Evolutionary conservation across 768 basidiomycete species (phyloP).

Genomic region (Termitomyces sp.): DNA sequence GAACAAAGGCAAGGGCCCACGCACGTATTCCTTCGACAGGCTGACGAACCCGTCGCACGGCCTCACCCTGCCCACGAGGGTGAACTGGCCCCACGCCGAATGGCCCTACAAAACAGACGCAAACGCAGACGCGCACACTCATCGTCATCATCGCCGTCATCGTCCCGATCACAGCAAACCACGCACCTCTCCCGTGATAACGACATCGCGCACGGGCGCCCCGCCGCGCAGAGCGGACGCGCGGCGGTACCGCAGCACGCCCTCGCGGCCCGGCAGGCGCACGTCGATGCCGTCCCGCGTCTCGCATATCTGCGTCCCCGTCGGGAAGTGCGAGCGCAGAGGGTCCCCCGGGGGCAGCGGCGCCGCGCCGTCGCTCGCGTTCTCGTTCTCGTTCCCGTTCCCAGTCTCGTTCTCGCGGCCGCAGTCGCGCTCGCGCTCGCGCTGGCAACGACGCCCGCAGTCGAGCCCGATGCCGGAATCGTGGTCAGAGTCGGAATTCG

Average conservation of each 20-base stretch:
- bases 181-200: slow-evolving; percentile 72
- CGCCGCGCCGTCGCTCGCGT: slow-evolving; percentile 19
- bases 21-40: slow-evolving; percentile 81
- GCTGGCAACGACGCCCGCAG: too few species aligned
- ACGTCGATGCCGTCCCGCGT: slow-evolving; percentile 41
- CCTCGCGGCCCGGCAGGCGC: slow-evolving; percentile 33
- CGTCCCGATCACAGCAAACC: too few species aligned
- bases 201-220: slow-evolving; percentile 46
- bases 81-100: slow-evolving; percentile 89
- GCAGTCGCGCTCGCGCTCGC: too few species aligned
- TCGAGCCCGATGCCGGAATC: slow-evolving; percentile 28
- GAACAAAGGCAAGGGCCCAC: too few species aligned
- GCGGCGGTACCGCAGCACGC: slow-evolving; percentile 26
- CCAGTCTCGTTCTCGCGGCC: too few species aligned
- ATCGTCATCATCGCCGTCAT: too few species aligned
- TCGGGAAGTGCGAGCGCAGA: slow-evolving; percentile 55
- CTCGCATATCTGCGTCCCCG: slow-evolving; percentile 45
- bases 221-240: slow-evolving; percentile 14
- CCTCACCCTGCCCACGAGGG: slow-evolving; percentile 72
- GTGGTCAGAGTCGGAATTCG: slow-evolving; percentile 24
- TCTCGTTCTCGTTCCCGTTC: too few species aligned
- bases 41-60: slow-evolving; percentile 78
- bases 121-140: too few species aligned
- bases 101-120: slow-evolving; percentile 54
- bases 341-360: slow-evolving; percentile 57